Percentiles rank a stretch among this genome's conserved stretches.
These are phyloP conservation scores for Fusarium sp. DNA, from an alignment of 2,329 filamentous ascomycete species.

Conservation along the genomic window DNA sequence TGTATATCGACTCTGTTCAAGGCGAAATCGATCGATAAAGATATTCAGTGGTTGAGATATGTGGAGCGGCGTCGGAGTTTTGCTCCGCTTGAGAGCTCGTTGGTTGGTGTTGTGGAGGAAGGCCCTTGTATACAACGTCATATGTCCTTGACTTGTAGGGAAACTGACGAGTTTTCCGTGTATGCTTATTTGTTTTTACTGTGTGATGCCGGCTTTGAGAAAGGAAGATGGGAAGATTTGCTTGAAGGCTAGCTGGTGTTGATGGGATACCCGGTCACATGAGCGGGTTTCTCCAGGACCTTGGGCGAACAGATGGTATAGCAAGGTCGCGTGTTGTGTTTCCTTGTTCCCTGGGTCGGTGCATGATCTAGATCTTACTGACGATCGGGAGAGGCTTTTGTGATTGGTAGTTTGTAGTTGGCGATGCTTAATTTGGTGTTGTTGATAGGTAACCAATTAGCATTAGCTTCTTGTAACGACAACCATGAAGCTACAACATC, in stretches of 20 bases:
- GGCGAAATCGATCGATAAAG: slow-evolving; percentile 25
- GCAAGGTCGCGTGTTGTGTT: not conserved
- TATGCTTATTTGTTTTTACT: not conserved
- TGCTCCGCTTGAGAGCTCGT: slow-evolving; percentile 26
- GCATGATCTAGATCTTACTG: not conserved
- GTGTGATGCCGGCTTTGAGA: not conserved
- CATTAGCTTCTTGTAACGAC: not conserved
- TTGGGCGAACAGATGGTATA: not conserved
- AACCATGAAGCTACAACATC: not conserved
- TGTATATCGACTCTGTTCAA: not conserved
- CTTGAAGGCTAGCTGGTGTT: not conserved
- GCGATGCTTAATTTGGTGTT: not conserved
- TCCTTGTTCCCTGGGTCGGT: not conserved
- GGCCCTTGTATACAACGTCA: slow-evolving; percentile 25
- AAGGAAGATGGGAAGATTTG: not conserved
- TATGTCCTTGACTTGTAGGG: slow-evolving; percentile 6
- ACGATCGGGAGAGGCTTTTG: not conserved
- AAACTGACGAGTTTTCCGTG: not conserved
- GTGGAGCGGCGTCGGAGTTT: slow-evolving; percentile 28
- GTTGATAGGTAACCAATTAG: not conserved
- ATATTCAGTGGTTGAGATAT: slow-evolving; percentile 10
- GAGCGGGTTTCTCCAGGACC: not conserved
- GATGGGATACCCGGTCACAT: slow-evolving; percentile 7
- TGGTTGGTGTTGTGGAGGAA: slow-evolving; percentile 26
- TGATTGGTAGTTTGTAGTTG: not conserved